phyloP scores from a whole-genome alignment of 1,284 basidiomycete species.

The Apiotrichum domesticum region DNA sequence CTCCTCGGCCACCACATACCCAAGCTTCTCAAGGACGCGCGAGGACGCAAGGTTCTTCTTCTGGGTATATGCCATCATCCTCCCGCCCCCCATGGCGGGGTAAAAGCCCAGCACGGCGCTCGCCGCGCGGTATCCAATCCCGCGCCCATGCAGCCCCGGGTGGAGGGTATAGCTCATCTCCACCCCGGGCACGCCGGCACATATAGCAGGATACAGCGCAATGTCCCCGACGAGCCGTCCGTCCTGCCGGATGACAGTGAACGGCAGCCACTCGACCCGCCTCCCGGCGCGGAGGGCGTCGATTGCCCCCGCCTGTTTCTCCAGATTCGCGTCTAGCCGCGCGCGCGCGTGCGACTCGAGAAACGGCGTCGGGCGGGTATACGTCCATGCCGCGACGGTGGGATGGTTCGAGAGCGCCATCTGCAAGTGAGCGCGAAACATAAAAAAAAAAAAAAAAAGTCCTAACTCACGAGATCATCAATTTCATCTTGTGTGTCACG shows the following conservation, averaged over 20 bases:
- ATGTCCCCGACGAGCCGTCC: neutral
- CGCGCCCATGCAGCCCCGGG: neutral
- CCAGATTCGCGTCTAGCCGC: neutral
- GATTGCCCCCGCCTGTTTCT: neutral
- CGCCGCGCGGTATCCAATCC: neutral
- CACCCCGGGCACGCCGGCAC: neutral
- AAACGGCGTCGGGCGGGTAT: neutral
- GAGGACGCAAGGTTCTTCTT: neutral
- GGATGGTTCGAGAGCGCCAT: conserved; percentile 1
- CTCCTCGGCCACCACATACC: neutral
- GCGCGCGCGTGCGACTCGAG: neutral
- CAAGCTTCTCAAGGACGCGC: neutral
- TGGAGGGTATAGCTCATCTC: neutral
- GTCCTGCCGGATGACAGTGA: conserved; percentile 1
- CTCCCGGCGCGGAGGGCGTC: neutral
- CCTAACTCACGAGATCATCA: neutral
- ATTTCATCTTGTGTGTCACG: neutral
- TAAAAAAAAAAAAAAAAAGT: neutral
- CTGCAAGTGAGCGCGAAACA: neutral
- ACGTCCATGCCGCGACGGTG: neutral
- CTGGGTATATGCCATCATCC: neutral
- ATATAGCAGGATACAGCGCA: neutral
- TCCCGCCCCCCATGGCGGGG: neutral
- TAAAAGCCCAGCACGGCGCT: neutral
- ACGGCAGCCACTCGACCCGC: neutral